These are phyloP conservation scores for Gastrolobium villosum DNA, from an alignment of 306 rosid genomes.

Conservation along the genomic window DNA sequence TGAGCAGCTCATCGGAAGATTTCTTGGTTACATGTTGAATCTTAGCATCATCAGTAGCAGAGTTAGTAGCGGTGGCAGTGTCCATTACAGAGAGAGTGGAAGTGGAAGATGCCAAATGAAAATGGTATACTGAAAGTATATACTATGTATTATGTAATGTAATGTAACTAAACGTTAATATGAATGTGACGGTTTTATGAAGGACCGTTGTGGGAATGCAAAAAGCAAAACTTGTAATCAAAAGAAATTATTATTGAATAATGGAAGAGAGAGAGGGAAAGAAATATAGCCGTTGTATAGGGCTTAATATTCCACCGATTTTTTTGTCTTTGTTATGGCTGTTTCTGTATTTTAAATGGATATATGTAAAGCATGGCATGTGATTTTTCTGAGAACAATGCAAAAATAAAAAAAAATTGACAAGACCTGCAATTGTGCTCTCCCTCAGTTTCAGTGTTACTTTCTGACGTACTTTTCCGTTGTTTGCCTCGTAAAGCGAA, in stretches of 20 bases:
- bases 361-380: conserved; percentile 47
- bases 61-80: conserved; percentile 10
- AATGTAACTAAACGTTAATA: not conserved
- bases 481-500: not conserved
- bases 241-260: conserved; percentile 1
- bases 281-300: conserved; percentile 56
- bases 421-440: conserved; percentile 37
- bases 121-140: not conserved
- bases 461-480: conserved; percentile 19
- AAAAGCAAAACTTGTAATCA: not conserved
- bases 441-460: conserved; percentile 26
- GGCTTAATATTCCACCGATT: not conserved
- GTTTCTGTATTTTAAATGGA: not conserved
- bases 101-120: not conserved
- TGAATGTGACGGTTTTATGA: conserved; percentile 44
- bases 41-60: conserved; percentile 8
- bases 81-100: conserved; percentile 55
- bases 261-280: conserved; percentile 10
- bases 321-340: not conserved
- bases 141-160: not conserved
- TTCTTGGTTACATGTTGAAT: conserved; percentile 79
- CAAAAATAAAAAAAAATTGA: conserved; percentile 31
- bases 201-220: conserved; percentile 45
- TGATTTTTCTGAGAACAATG: conserved; percentile 43
- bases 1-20: conserved; percentile 86